These are phyloP conservation scores for Incumbomyces delicatus DNA, from an alignment of 2,329 filamentous ascomycete species.

Conservation along the genomic window DNA sequence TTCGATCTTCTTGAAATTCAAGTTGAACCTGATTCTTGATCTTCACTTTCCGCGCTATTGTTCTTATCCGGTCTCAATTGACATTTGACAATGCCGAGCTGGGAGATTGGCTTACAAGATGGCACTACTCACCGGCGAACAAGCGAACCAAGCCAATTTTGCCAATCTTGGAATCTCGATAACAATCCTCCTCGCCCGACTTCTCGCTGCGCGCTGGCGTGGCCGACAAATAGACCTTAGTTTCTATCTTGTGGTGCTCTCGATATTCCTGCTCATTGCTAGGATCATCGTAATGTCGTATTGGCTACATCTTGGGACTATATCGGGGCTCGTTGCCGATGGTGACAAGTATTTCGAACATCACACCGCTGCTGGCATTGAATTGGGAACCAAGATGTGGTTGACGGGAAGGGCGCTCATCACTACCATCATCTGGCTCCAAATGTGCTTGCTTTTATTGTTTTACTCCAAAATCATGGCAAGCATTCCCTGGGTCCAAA, in stretches of 20 bases:
- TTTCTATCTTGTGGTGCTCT: neutral
- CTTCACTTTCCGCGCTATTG: too few relatives aligned
- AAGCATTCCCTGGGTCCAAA: slow-evolving; percentile 14
- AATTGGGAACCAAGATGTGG: slow-evolving; percentile 19
- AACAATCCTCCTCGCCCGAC: neutral
- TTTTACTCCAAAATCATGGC: slow-evolving; percentile 20
- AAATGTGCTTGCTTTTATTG: slow-evolving; percentile 20
- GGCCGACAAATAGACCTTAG: neutral
- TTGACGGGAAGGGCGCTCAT: slow-evolving; percentile 18
- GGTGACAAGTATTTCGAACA: slow-evolving; percentile 11
- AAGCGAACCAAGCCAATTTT: neutral
- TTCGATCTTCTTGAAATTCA: too few relatives aligned
- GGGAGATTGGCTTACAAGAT: neutral
- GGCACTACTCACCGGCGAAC: neutral
- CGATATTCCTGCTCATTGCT: neutral
- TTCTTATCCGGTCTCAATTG: too few relatives aligned
- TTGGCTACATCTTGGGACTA: neutral
- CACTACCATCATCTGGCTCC: slow-evolving; percentile 21
- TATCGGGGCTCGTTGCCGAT: neutral
- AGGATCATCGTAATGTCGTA: neutral
- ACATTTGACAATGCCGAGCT: too few relatives aligned
- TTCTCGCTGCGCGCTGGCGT: neutral
- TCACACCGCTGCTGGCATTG: slow-evolving; percentile 19
- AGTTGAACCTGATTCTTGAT: too few relatives aligned
- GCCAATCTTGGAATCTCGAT: neutral